A percentile compares a stretch with the other conserved stretches of the same genome.
Evolutionary conservation across 495 filamentous ascomycete species (phyloP).

Genomic region (Parmelia sp.): DNA sequence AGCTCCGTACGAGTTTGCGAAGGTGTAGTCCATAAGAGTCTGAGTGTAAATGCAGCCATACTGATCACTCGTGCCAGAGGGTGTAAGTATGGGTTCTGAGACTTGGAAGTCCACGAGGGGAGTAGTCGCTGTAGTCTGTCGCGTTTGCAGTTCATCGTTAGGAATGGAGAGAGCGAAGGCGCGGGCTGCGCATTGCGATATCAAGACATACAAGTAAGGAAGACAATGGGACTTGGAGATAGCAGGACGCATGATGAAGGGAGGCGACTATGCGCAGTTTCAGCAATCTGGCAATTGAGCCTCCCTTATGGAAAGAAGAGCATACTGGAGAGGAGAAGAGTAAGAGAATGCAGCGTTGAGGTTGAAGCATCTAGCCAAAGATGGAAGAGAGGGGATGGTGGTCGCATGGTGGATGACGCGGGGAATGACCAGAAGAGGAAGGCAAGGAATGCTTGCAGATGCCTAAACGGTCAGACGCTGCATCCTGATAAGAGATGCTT

Average conservation of each 20-base stretch:
- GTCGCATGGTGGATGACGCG: slow-evolving; percentile 13
- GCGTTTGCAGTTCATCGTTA: slow-evolving; percentile 18
- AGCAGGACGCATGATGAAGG: slow-evolving; percentile 12
- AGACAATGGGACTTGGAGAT: slow-evolving; percentile 14
- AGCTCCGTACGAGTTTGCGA: slow-evolving; percentile 68
- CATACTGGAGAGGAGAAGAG: slow-evolving; percentile 5
- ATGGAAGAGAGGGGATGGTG: neutral
- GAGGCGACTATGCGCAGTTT: slow-evolving; percentile 12
- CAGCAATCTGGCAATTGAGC: slow-evolving; percentile 5
- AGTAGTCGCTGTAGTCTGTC: slow-evolving; percentile 19
- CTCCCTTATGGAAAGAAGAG: neutral
- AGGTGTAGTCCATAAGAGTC: slow-evolving; percentile 64
- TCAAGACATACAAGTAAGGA: slow-evolving; percentile 18
- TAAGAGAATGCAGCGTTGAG: neutral
- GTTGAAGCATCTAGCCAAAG: neutral
- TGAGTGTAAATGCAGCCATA: slow-evolving; percentile 41
- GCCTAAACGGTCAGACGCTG: neutral
- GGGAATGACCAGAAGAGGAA: slow-evolving; percentile 11
- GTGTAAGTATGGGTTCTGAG: slow-evolving; percentile 54
- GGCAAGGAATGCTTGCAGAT: slow-evolving; percentile 3
- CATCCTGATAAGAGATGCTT: neutral
- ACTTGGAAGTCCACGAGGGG: slow-evolving; percentile 62
- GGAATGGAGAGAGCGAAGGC: neutral
- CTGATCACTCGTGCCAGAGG: slow-evolving; percentile 34
- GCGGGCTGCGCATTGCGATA: slow-evolving; percentile 5